A percentile compares a stretch with the other conserved stretches of the same genome.
Evolutionary conservation across 805 yeast species (phyloP).

Genomic region (Metschnikowia dekortorum): DNA sequence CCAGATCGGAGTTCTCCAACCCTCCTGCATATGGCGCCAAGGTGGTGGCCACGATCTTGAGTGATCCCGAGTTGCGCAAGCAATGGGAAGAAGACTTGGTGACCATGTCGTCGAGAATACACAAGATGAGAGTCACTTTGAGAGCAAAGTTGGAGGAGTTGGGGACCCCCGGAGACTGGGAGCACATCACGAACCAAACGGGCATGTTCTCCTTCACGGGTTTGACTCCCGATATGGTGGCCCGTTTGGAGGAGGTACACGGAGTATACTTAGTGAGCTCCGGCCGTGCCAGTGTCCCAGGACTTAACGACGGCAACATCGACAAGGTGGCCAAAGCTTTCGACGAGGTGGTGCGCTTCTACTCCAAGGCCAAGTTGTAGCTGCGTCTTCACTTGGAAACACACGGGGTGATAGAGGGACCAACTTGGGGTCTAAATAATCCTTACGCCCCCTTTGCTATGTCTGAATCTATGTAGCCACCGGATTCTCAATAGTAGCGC

Average conservation of each 20-base stretch:
- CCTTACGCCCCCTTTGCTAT: too few relatives aligned
- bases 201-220: constrained; percentile 99
- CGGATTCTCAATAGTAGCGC: too few relatives aligned
- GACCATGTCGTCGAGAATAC: constrained; percentile 84
- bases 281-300: constrained; percentile 94
- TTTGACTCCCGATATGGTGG: constrained; percentile 68
- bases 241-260: constrained; percentile 67
- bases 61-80: constrained; percentile 55
- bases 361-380: constrained; percentile 16
- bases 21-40: constrained; percentile 97
- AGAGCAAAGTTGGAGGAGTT: constrained; percentile 55
- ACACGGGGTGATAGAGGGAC: not conserved
- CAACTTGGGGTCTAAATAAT: too few relatives aligned
- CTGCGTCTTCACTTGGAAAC: not conserved
- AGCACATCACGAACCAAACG: constrained; percentile 81
- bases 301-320: constrained; percentile 76
- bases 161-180: constrained; percentile 87
- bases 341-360: constrained; percentile 62
- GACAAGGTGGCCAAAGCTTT: constrained; percentile 74
- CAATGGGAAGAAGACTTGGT: constrained; percentile 85
- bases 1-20: constrained; percentile 83
- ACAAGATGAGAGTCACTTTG: constrained; percentile 68
- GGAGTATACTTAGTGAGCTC: constrained; percentile 76
- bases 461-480: too few relatives aligned
- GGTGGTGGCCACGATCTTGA: constrained; percentile 72